Base-by-base conservation (phyloP, 306 rosid genomes). In the Albizia julibrissin region DNA sequence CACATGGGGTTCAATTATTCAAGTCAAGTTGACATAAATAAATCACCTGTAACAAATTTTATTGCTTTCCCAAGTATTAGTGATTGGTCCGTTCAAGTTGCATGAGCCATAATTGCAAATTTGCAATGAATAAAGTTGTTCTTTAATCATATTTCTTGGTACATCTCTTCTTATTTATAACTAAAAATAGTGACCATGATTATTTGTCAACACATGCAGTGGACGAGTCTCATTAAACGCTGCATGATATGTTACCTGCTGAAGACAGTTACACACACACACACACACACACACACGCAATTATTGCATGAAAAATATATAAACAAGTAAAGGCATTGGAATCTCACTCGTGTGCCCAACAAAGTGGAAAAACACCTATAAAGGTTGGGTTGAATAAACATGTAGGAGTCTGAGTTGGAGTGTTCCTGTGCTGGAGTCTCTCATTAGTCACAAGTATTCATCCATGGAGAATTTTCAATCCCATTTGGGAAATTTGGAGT, bases 201-300 rank as follows among this genome's bases (percentile, higher is more conserved):
- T 24, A 21, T 68, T 37, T 44, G 61, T 46, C 24, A 31, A 73
- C 65, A 49, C 18, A 31, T 50, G 77, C 77, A 50, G 44, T 7
- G 49, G 65, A 19, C n/a, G 27, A 73, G 77, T 49, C 77, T 47
- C 16, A 29, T 31, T 73, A 18, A 73, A 73, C 29, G 62, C 58
- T 27, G 14, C 33, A 47, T 18, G 77, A 72, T 27, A 15, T 52
- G 34, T 49, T 27, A 47, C 22, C 33, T 29, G 24, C 62, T 18
- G 33, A 72, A 24, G 43, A 47, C 77, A 72, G 39, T 70, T n/a
- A n/a, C n/a, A n/a, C n/a, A n/a, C n/a, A n/a, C n/a, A n/a, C n/a
- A n/a, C n/a, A n/a, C n/a, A n/a, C n/a, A n/a, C n/a, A n/a, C n/a
- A n/a, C n/a, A n/a, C n/a, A n/a, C n/a, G n/a, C n/a, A 27, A 13